Evolutionary conservation across 2,329 filamentous ascomycete species (phyloP).

Genomic region (Didymosphaeria variabile): DNA sequence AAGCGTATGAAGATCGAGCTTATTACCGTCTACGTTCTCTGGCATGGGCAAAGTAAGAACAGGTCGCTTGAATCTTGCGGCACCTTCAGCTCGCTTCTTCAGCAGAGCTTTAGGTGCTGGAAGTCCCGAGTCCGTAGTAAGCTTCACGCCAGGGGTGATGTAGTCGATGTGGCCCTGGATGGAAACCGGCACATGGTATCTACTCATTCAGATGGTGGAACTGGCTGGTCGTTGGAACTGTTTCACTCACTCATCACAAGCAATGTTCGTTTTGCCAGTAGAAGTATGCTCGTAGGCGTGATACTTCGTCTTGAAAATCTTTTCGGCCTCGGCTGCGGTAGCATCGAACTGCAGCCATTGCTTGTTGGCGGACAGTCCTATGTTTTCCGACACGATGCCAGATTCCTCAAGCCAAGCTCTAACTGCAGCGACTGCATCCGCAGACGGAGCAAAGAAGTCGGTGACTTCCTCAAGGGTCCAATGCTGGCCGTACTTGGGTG

Average conservation of each 20-base stretch:
- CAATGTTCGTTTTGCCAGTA: conserved; percentile 24
- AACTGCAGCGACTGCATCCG: conserved; percentile 22
- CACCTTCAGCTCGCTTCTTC: background rate
- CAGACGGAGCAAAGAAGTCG: conserved; percentile 27
- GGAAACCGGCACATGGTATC: conserved; percentile 24
- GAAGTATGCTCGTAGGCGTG: conserved; percentile 26
- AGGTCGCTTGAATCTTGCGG: background rate
- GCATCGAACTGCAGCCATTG: conserved; percentile 25
- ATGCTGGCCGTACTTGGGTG: conserved; percentile 18
- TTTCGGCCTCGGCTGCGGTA: conserved; percentile 23
- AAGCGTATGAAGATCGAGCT: background rate
- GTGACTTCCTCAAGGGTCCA: conserved; percentile 27
- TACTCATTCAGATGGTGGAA: background rate
- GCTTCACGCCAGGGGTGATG: conserved; percentile 28
- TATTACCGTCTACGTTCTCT: conserved; percentile 1
- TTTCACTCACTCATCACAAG: conserved; percentile 23
- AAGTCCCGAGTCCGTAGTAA: conserved; percentile 6
- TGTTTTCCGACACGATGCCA: conserved; percentile 22
- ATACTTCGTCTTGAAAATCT: conserved; percentile 26
- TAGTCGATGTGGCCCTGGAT: conserved; percentile 30
- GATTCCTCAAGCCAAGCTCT: conserved; percentile 27
- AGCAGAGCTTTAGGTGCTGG: background rate
- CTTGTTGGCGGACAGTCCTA: conserved; percentile 26
- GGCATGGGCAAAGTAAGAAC: conserved; percentile 1
- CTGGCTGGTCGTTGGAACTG: background rate